These are phyloP conservation scores for Globisporangium middletonii DNA, from an alignment of 352 stramenopile species.

Conservation along the genomic window DNA sequence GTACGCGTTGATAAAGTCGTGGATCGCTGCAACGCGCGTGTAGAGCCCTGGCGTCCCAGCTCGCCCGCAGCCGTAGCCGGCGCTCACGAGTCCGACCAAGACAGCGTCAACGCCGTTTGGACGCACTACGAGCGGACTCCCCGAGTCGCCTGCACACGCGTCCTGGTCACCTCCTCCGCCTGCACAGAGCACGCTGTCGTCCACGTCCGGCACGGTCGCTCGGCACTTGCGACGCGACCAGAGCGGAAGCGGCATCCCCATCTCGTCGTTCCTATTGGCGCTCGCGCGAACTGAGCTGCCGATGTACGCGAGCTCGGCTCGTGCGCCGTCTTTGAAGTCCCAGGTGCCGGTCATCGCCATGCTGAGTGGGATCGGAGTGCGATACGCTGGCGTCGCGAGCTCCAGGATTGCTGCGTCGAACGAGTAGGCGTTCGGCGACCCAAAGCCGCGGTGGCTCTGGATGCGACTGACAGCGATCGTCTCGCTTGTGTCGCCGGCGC, in stretches of 20 bases:
- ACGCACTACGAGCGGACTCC: conserved; percentile 5
- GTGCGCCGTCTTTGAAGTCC: no score
- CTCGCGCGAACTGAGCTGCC: conserved; percentile 14
- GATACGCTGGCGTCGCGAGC: conserved; percentile 19
- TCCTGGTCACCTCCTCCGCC: neutral
- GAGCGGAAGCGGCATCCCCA: conserved; percentile 2
- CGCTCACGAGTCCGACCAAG: conserved; percentile 1
- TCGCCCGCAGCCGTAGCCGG: conserved; percentile 4
- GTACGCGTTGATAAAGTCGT: conserved; percentile 7
- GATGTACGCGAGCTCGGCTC: neutral
- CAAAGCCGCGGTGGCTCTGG: conserved; percentile 20
- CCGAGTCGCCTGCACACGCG: neutral
- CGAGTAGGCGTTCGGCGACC: conserved; percentile 15
- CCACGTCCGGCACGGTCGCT: neutral
- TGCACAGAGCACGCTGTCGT: conserved; percentile 5
- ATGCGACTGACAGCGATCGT: conserved; percentile 22
- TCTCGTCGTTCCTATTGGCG: conserved; percentile 15
- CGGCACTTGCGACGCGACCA: conserved; percentile 2
- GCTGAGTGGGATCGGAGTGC: neutral
- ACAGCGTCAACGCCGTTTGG: neutral
- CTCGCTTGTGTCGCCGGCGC: conserved; percentile 2
- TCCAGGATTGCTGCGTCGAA: conserved; percentile 32
- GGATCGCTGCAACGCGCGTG: neutral
- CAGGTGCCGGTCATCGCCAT: no score
- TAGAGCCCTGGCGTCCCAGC: conserved; percentile 1